Base-by-base conservation (phyloP, 768 basidiomycete genomes). In the Epithele typhae region DNA sequence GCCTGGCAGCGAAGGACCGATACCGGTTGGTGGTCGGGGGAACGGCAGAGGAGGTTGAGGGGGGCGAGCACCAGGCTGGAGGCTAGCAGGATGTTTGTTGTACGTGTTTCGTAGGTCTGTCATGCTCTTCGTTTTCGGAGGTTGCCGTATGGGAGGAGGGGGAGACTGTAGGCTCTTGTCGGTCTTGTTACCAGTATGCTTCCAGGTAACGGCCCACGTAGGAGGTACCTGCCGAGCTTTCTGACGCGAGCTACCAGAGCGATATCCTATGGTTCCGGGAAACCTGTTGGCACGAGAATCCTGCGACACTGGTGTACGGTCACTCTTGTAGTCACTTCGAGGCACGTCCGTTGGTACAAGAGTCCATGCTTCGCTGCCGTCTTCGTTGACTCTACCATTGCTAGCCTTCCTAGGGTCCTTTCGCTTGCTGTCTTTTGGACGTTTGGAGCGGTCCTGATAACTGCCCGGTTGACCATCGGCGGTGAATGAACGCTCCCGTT, bases 51-150 rank as follows among this genome's bases (percentile, higher is more conserved):
- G 60, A 5, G 64, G 65, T 15, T 59, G 44, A n/a, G 11, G 15
- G 33, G 7, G 27, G 15, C 35, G 35, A 12, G 54, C 46, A 9
- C 66, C 69, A 42, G 71, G 63, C 55, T 64, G 64, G 18, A 72
- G 52, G 33, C 48, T 68, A 9, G 60, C 34, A 5, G 70, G 68
- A 48, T 70, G 68, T 36, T 56, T 54, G 32, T 60, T 64, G 25
- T 59, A 62, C 17, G 53, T 52, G 37, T 63, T 66, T 37, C 72
- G 68, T 37, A 79, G 66, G 49, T 78, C 77, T 51, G 75, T 75
- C 73, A 82, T 77, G 54, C 81, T 84, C 63, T 79, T 81, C n/a
- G 76, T 59, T 53, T 30, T 45, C n/a, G 37, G 62, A 48, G 38
- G 67, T 57, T 37, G 67, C 65, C 46, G 46, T 52, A 50, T 62